phyloP scores from a whole-genome alignment of 345 rosid species.

The Excoecaria cochinchinensis region DNA sequence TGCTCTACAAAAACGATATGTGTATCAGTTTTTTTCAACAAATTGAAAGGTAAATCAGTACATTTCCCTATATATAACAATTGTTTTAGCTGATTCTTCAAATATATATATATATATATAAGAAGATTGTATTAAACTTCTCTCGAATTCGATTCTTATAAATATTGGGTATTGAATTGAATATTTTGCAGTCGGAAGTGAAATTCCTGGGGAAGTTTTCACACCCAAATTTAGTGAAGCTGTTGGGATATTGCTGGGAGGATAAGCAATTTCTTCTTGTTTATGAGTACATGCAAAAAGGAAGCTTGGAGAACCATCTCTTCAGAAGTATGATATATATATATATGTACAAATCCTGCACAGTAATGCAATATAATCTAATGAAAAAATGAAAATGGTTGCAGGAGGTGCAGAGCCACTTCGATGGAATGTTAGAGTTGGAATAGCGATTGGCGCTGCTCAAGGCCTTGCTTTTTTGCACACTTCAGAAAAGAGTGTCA shows the following conservation, averaged over 20 bases:
- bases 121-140: no score
- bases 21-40: no score
- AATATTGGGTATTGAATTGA: no score
- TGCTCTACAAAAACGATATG: no score
- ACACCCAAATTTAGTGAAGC: constrained; percentile 80
- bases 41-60: no score
- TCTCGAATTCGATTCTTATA: no score
- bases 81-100: no score
- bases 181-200: constrained; percentile 65
- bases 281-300: constrained; percentile 67
- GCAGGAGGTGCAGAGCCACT: constrained; percentile 56
- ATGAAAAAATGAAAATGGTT: not conserved
- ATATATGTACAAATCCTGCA: no score
- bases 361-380: not conserved
- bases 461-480: constrained; percentile 72
- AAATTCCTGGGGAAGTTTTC: constrained; percentile 70
- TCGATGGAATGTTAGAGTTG: constrained; percentile 58
- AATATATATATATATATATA: no score
- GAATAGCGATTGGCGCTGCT: constrained; percentile 79
- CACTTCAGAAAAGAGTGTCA: constrained; percentile 73
- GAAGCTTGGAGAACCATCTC: constrained; percentile 80
- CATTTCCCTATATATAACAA: no score
- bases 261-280: constrained; percentile 66
- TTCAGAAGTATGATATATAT: constrained; percentile 49
- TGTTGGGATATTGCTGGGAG: constrained; percentile 83